Base-by-base conservation (phyloP, 495 filamentous ascomycete genomes). In the Xylaria palmicola region DNA sequence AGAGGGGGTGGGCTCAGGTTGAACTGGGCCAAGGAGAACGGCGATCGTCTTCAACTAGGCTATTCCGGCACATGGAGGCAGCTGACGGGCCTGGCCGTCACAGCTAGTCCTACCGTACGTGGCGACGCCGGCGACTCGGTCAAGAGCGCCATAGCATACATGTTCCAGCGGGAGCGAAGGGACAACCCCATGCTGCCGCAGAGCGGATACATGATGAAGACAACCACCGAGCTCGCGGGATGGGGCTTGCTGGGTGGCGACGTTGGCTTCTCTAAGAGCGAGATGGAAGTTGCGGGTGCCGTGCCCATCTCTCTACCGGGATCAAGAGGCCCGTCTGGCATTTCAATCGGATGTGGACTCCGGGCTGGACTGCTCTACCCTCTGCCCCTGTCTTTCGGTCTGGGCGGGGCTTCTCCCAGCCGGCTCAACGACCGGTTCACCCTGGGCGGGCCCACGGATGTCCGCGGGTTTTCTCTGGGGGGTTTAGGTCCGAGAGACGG, bases 341-440 rank as follows among this genome's bases (percentile, higher is more conserved):
- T 97, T 30, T 80, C 78, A 37, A 57, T 85, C 22, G 79, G 81
- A 20, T 77, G 65, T 24, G 75, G 80, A 19, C 59, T 84, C n/a
- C 75, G 84, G 43, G 71, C 77, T 0, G 85, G 85, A 20, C 15
- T 93, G 71, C 68, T 86, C 26, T 83, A 80, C 62, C 85, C 85
- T 15, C 68, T 86, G 15, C 72, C 78, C n/a, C 50, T 74, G 10
- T 81, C 80, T 1, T 84, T 91, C 54, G 85, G 83, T 10, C 70
- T 89, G 27, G 77, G 79, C 20, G 82, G 80, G 62, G 65, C 85
- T 73, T 30, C 80, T 32, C 85, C 88, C 3, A 93, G 90, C 51
- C 84, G 90, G 26, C 82, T 97, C 64, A 97, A 93, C 74, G 94
- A 98, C 73, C 92, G 94, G 30, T 98, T 98, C 80, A 84, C 88